Base-by-base conservation (phyloP, 2,329 filamentous ascomycete species). In the Aspergillus sp. region DNA sequence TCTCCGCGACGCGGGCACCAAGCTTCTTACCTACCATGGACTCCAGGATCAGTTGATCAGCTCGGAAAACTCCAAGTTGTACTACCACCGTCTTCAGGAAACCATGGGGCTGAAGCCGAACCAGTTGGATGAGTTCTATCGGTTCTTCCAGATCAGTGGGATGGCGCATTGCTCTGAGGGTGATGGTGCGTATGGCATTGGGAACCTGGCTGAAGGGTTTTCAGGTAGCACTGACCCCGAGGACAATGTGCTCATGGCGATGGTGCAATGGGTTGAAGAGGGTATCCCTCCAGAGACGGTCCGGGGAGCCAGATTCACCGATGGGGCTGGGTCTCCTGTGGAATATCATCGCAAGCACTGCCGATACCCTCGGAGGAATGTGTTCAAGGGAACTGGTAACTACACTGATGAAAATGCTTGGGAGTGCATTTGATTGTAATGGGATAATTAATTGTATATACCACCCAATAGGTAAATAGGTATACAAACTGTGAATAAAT, bases 141-240 rank as follows among this genome's bases (percentile, higher is more conserved):
- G 77, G 45, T 79, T 80, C 63, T 85, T 85, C 64, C 73, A 71
- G 19, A 76, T 85, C n/a, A 81, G 82, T 0, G 83, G 83, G 0
- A 81, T 84, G 79, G 71, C 70, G 11, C 82, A 85, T 66, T 85
- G 82, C 62, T 56, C 57, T 2, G 61, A 64, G 2, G 79, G 78
- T 6, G 70, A 73, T n/a, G 75, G 79, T 41, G 73, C 78, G 3
- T 73, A 76, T 63, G 73, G 72, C 60, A 73, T 82, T 62, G 76
- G 62, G 58, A 78, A 70, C 66, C 67, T 59, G 55, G 23, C 50
- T 4, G 6, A 23, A 1, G 64, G 60, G 6, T 70, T 61, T 43
- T 62, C 62, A 31, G 64, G 64, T 0, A 31, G 27, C 27, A 63
- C 40, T n/a, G 57, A 73, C n/a, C 66, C 72, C 2, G 67, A 75